These are phyloP conservation scores for Trametes hirsuta DNA, from an alignment of 1,284 basidiomycete genomes.

Conservation along the genomic window DNA sequence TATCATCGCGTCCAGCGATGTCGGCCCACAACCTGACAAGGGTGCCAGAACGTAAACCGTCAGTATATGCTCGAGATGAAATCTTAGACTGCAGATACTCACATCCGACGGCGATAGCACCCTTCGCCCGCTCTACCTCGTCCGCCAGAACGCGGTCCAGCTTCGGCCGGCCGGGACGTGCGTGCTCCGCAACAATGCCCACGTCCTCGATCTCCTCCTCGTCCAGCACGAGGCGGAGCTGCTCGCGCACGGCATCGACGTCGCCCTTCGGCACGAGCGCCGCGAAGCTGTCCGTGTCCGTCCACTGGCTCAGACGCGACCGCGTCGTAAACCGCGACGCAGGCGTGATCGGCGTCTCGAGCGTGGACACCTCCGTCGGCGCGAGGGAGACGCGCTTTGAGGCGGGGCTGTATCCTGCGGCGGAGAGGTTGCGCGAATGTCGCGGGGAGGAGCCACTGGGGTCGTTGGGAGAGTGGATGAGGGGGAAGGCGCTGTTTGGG, in stretches of 20 bases:
- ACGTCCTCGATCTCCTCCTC: conserved; percentile 72
- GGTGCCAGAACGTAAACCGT: background rate
- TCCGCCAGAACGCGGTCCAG: conserved; percentile 67
- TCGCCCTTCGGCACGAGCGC: conserved; percentile 32
- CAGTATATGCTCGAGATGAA: background rate
- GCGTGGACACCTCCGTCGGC: conserved; percentile 13
- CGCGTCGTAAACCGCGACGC: conserved; percentile 6
- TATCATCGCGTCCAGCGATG: conserved; percentile 71
- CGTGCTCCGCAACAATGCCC: conserved; percentile 67
- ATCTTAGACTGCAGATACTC: conserved; percentile 34
- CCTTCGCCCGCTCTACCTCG: conserved; percentile 61
- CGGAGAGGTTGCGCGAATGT: conserved; percentile 15
- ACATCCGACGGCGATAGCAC: conserved; percentile 72
- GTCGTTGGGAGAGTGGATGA: conserved; percentile 11
- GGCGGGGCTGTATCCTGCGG: background rate
- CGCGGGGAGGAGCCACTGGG: background rate
- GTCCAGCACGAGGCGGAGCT: conserved; percentile 58
- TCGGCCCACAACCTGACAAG: conserved; percentile 70
- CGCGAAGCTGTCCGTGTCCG: conserved; percentile 36
- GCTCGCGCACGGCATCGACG: conserved; percentile 27
- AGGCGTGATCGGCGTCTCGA: conserved; percentile 9
- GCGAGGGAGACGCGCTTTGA: conserved; percentile 11
- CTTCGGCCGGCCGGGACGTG: conserved; percentile 76
- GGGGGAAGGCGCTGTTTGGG: conserved; percentile 28
- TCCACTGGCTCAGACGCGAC: conserved; percentile 31